Evolutionary conservation across 768 basidiomycete genomes (phyloP).

Genomic region (Auricularia sp.): DNA sequence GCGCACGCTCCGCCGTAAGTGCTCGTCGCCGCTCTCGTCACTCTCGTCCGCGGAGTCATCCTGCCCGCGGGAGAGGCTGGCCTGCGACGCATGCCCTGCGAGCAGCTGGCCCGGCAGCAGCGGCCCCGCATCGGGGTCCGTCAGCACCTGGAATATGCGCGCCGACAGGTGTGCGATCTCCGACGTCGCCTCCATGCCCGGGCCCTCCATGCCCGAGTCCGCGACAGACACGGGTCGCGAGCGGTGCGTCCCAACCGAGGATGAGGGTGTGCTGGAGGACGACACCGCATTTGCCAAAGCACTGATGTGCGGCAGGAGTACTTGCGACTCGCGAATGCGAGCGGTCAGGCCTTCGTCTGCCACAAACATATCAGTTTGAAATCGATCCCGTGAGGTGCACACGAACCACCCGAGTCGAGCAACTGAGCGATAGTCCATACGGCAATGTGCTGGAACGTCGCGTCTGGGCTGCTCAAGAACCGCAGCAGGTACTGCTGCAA

Average conservation of each 20-base stretch:
- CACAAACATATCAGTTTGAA: background rate
- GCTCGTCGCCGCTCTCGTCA: slow-evolving; percentile 11
- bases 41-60: background rate
- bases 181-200: slow-evolving; percentile 63
- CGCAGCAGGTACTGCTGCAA: slow-evolving; percentile 91
- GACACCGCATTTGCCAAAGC: slow-evolving; percentile 53
- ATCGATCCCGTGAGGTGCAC: no score
- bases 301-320: slow-evolving; percentile 79
- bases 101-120: slow-evolving; percentile 33
- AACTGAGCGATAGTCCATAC: slow-evolving; percentile 99
- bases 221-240: slow-evolving; percentile 51
- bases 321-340: slow-evolving; percentile 76
- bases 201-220: slow-evolving; percentile 47
- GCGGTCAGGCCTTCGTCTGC: slow-evolving; percentile 79
- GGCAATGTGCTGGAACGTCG: slow-evolving; percentile 98
- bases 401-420: slow-evolving; percentile 82
- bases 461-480: slow-evolving; percentile 87
- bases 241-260: slow-evolving; percentile 58
- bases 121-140: slow-evolving; percentile 36
- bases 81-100: slow-evolving; percentile 34
- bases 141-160: slow-evolving; percentile 85
- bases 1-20: slow-evolving; percentile 69
- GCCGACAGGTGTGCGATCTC: slow-evolving; percentile 83
- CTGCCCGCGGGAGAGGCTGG: slow-evolving; percentile 16
- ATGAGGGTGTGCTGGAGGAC: slow-evolving; percentile 56